A percentile compares a stretch with the other conserved stretches of the same genome.
Conservation (phyloP, 257 asterid species). For the Prunella vulgaris region DNA sequence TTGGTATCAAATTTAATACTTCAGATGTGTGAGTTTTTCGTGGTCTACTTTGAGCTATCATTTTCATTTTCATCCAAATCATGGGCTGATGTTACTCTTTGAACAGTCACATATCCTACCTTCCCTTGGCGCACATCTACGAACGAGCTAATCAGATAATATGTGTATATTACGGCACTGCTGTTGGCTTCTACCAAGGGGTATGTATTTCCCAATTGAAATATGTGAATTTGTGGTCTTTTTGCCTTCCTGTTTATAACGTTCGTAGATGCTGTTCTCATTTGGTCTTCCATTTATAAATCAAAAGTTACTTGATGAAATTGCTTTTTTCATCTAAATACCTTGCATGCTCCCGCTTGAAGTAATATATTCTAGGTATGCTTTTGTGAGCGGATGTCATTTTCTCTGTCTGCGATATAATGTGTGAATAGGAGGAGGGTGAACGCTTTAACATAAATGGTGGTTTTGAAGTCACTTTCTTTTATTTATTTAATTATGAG, state of each 20-base stretch:
- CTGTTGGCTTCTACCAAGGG: slow-evolving; percentile 94
- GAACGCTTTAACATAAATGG: background rate
- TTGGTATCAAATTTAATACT: slow-evolving; percentile 46
- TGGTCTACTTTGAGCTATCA: slow-evolving; percentile 12
- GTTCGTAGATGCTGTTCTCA: slow-evolving; percentile 9
- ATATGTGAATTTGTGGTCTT: background rate
- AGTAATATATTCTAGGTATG: background rate
- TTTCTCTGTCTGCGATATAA: slow-evolving; percentile 1
- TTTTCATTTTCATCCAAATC: slow-evolving; percentile 1
- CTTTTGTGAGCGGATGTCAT: slow-evolving; percentile 1
- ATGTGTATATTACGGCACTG: slow-evolving; percentile 52
- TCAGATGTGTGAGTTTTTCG: slow-evolving; percentile 75
- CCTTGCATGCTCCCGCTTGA: background rate
- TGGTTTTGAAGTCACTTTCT: background rate
- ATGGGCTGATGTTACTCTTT: slow-evolving; percentile 14
- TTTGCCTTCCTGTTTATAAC: background rate
- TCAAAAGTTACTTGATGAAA: background rate
- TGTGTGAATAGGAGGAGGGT: slow-evolving; percentile 6
- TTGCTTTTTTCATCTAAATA: background rate
- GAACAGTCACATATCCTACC: slow-evolving; percentile 86
- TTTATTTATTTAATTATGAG: background rate
- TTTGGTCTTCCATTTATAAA: background rate
- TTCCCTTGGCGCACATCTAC: slow-evolving; percentile 96
- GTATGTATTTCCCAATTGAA: slow-evolving; percentile 36
- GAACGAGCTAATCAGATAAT: slow-evolving; percentile 87